Conservation (phyloP, 2,329 filamentous ascomycete species). For the Hypoxylon sp. region DNA sequence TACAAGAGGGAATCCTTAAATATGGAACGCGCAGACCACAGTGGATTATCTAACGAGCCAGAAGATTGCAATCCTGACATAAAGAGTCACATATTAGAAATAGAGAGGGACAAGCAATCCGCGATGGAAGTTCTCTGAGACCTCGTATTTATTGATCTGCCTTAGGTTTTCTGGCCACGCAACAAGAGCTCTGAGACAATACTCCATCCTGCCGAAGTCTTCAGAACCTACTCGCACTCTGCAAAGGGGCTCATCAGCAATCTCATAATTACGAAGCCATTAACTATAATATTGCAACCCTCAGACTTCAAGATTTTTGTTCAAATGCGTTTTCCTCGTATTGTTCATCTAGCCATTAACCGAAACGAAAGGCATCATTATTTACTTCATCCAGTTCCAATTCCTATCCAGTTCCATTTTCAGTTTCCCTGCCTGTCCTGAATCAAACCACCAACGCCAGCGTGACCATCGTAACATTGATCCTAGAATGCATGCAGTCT, state of each 20-base stretch:
- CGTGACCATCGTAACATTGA: conserved; percentile 28
- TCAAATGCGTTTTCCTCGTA: conserved; percentile 14
- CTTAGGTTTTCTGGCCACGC: too few relatives aligned
- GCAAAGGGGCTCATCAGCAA: neutral
- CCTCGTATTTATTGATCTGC: neutral
- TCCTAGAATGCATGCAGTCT: conserved; percentile 5
- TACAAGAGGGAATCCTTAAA: too few relatives aligned
- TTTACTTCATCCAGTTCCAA: conserved; percentile 12
- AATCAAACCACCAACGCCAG: conserved; percentile 28
- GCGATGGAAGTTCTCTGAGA: neutral
- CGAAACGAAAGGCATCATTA: conserved; percentile 10
- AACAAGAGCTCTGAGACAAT: neutral
- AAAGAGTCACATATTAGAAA: neutral
- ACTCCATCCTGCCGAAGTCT: neutral
- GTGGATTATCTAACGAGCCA: too few relatives aligned
- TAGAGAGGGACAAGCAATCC: neutral
- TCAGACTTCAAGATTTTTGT: neutral
- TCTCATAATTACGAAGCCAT: neutral
- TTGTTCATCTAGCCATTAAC: conserved; percentile 23
- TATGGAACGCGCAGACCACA: too few relatives aligned
- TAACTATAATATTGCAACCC: neutral
- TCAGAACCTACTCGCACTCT: neutral
- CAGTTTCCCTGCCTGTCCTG: conserved; percentile 1
- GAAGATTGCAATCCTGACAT: too few relatives aligned
- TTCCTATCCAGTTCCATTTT: conserved; percentile 4